Base-by-base conservation (phyloP, 2,329 filamentous ascomycete species). In the Stachybotrys chlorohalonatus region DNA sequence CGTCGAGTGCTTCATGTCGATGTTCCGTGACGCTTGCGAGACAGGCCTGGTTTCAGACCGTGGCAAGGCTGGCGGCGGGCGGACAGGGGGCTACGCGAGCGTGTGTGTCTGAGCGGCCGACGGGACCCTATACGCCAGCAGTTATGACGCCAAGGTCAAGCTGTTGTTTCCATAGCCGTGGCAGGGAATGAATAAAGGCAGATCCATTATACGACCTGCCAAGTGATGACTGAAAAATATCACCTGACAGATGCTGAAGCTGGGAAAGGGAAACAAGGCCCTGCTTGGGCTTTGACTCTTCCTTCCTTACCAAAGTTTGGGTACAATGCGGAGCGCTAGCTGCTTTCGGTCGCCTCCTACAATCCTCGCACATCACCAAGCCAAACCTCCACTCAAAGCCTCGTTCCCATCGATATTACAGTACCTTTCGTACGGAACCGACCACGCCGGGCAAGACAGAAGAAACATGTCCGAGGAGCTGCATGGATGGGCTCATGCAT, bases 41-140 rank as follows among this genome's bases (percentile, higher is more conserved):
- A 69, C 68, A 55, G 6, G 31, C 56, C 63, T 56, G 54, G 67
- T 70, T 69, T 70, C 67, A 68, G 46, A 47, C n/a, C 11, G 11
- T 8, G 13, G 13, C 36, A 42, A 42, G 36, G 36, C 36, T 42
- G 36, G 36, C 13, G 36, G 36, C 36, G 13, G 36, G 36, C 5
- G 9, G 36, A 5, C 36, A 42, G 36, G 36, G 36, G 36, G 2
- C 9, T 42, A 42, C 36, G 36, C 13, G 36, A 9, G 36, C 11
- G 11, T 13, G 36, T 42, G 36, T 13, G 36, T 42, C 36, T 42
- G 36, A 42, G 36, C 36, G 36, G 36, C 36, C 36, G 36, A 42
- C 36, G 36, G 9, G 13, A n/a, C 13, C 36, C 36, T 42, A 9
- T 9, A 42, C 36, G 13, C 36, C 36, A 42, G 36, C 36, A 9